phyloP scores from a whole-genome alignment of 2,329 filamentous ascomycete species.

The Botrytis paeoniae region DNA sequence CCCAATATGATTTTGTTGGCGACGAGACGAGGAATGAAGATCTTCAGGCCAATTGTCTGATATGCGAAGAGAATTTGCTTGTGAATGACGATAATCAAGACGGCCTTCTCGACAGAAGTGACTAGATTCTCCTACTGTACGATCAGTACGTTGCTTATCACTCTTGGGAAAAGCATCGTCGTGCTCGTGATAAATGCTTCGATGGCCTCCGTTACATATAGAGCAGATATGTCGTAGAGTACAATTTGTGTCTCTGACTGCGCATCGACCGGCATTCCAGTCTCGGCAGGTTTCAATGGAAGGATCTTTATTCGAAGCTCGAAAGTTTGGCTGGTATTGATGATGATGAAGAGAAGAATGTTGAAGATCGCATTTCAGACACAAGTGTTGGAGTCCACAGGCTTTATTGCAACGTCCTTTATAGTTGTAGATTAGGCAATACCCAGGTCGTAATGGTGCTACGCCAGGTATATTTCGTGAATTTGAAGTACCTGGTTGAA shows the following conservation, averaged over 20 bases:
- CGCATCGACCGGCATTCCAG: background rate
- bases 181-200: slow-evolving; percentile 8
- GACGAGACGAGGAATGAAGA: background rate
- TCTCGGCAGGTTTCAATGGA: background rate
- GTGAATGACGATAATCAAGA: background rate
- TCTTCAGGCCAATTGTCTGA: background rate
- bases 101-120: background rate
- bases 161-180: background rate
- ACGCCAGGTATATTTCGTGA: background rate
- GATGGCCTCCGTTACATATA: background rate
- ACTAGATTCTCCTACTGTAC: background rate
- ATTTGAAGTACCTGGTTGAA: background rate
- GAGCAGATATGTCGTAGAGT: slow-evolving; percentile 5
- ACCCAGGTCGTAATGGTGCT: slow-evolving; percentile 3
- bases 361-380: slow-evolving; percentile 8
- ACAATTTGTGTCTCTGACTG: background rate
- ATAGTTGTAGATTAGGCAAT: slow-evolving; percentile 7
- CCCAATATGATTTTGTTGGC: background rate
- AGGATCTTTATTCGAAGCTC: background rate
- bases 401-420: slow-evolving; percentile 8
- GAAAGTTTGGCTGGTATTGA: slow-evolving; percentile 9
- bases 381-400: slow-evolving; percentile 6
- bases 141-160: background rate
- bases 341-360: slow-evolving; percentile 3
- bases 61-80: background rate